phyloP scores from a whole-genome alignment of 176 grass and related monocot species.

The Phragmites australis region DNA sequence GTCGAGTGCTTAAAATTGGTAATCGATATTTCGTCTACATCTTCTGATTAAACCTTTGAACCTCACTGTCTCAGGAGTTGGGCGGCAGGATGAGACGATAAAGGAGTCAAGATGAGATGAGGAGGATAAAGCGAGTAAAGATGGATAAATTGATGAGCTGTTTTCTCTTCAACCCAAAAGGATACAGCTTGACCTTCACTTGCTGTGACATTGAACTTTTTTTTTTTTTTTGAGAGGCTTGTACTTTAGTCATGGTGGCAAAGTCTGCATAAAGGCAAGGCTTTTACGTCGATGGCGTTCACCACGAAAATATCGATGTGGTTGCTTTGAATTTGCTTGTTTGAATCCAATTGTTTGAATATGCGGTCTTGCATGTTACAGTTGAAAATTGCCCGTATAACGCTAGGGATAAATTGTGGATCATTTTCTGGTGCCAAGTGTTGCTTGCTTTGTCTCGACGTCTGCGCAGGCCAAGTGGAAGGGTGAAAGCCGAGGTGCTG shows the following conservation, averaged over 20 bases:
- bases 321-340: neutral
- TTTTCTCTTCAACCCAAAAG: slow-evolving; percentile 13
- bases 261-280: slow-evolving; percentile 19
- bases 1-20: neutral
- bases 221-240: slow-evolving; percentile 14
- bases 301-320: neutral
- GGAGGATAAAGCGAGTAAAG: neutral
- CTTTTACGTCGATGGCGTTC: neutral
- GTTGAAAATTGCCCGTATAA: neutral
- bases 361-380: neutral
- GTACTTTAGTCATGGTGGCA: slow-evolving; percentile 31
- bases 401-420: neutral
- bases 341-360: neutral
- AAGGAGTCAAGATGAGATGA: neutral
- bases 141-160: neutral
- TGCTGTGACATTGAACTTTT: slow-evolving; percentile 3
- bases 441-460: neutral
- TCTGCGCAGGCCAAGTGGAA: neutral
- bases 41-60: neutral
- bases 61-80: neutral
- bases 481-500: neutral
- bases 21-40: neutral
- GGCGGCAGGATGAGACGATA: neutral
- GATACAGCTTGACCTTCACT: neutral
- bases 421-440: neutral